Evolutionary conservation across 495 filamentous ascomycete species (phyloP).

Genomic region (Delitschia confertaspora): DNA sequence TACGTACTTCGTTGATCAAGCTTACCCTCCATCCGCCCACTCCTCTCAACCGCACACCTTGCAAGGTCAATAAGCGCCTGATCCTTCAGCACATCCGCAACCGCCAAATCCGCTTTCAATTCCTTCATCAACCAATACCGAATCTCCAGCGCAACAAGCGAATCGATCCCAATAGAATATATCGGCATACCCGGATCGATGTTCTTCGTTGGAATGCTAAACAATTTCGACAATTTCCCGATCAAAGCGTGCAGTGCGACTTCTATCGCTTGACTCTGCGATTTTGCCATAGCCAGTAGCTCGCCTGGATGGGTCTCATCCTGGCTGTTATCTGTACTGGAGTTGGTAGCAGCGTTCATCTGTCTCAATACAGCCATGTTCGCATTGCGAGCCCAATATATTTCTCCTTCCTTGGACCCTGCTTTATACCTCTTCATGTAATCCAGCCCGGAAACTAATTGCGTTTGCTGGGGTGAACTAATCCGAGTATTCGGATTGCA

Average conservation of each 20-base stretch:
- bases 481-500: slow-evolving; percentile 5
- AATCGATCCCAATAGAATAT: slow-evolving; percentile 51
- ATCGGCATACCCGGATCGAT: slow-evolving; percentile 43
- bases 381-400: too few species aligned
- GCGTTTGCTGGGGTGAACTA: background rate
- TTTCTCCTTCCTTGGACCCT: too few species aligned
- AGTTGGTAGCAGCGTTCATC: background rate
- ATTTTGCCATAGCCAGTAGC: background rate
- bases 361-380: too few species aligned
- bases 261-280: background rate
- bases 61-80: too few species aligned
- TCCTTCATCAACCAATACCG: slow-evolving; percentile 55
- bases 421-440: background rate
- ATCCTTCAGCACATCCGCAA: too few species aligned
- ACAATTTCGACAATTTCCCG: background rate
- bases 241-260: slow-evolving; percentile 4
- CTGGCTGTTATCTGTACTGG: background rate
- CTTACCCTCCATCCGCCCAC: too few species aligned
- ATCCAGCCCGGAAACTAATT: slow-evolving; percentile 8
- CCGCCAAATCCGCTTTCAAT: slow-evolving; percentile 35
- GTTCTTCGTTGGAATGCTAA: slow-evolving; percentile 35
- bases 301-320: background rate
- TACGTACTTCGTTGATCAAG: too few species aligned
- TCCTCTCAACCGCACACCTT: too few species aligned
- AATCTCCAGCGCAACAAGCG: slow-evolving; percentile 54